Base-by-base conservation (phyloP, 2,329 filamentous ascomycete genomes). In the Sporothrix brunneoviolacea region DNA sequence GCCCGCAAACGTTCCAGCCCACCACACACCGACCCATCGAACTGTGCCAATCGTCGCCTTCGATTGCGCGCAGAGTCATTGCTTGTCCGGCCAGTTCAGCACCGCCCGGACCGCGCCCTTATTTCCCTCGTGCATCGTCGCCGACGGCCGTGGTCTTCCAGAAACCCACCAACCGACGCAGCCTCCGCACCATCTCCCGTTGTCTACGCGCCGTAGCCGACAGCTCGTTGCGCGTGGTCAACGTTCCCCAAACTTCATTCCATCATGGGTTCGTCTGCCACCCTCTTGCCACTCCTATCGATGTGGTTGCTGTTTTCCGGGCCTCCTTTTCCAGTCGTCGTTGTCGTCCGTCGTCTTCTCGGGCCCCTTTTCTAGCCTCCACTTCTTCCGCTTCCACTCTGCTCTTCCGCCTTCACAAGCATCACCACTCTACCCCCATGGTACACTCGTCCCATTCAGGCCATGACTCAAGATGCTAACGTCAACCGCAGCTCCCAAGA, bases 401-500 rank as follows among this genome's bases (percentile, higher is more conserved):
- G 6, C 24, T 35, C 32, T 35, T n/a, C 12, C 15, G 32, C n/a
- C n/a, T n/a, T n/a, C n/a, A 35, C 32, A 12, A 6, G 5, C 32
- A n/a, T 7, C 32, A 15, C 15, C 12, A 13, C 32, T 35, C 32
- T 15, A 8, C 15, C 32, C 7, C 15, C 15, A 35, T 35, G 12
- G 12, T 6, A 15, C 32, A n/a, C 32, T 35, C n/a, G n/a, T n/a
- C n/a, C n/a, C n/a, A n/a, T n/a, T n/a, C n/a, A n/a, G n/a, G n/a
- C n/a, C 21, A 8, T 33, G 19, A 28, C 13, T 9, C 13, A 10
- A 19, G 19, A 32, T 47, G 81, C 68, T 59, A 55, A 55, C 55
- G 48, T 54, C 55, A 13, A 39, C 48, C 67, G 54, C 65, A 95
- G 91, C 87, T 80, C 91, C 91, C 61, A 88, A 91, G 70, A 94